Percentiles rank a stretch among this genome's conserved stretches.
Evolutionary conservation across 495 filamentous ascomycete species (phyloP).

Genomic region (Penicillium arizonense): DNA sequence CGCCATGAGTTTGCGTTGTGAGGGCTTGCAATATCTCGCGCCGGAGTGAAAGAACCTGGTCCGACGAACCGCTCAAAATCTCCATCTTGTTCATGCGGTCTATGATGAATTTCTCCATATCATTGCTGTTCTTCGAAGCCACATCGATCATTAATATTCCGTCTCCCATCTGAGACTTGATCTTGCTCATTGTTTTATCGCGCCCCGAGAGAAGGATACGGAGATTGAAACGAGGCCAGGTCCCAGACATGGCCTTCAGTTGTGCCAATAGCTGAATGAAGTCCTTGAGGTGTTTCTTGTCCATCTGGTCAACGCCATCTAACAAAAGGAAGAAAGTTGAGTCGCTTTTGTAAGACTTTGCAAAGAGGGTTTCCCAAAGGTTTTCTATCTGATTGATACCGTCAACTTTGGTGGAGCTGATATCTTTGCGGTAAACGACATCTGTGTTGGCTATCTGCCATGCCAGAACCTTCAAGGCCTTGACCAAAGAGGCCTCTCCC

Average conservation of each 20-base stretch:
- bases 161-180: conserved; percentile 6
- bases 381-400: conserved; percentile 2
- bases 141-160: conserved; percentile 7
- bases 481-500: conserved; percentile 5
- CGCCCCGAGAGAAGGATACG: conserved; percentile 11
- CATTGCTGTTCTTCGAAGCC: conserved; percentile 10
- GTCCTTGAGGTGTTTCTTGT: conserved; percentile 10
- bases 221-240: conserved; percentile 13
- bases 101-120: conserved; percentile 14
- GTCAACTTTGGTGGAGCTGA: conserved; percentile 4
- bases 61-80: conserved; percentile 10
- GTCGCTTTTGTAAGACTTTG: conserved; percentile 17
- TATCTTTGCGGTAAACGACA: conserved; percentile 17
- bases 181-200: conserved; percentile 3
- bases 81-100: conserved; percentile 19
- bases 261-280: conserved; percentile 5
- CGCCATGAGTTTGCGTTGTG: conserved; percentile 10
- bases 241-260: background rate
- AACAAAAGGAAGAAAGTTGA: conserved; percentile 17
- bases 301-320: conserved; percentile 11
- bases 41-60: conserved; percentile 7
- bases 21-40: conserved; percentile 12
- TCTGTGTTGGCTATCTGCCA: conserved; percentile 18
- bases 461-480: conserved; percentile 15
- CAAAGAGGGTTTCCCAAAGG: conserved; percentile 15